Percentiles rank a stretch among this genome's conserved stretches.
Evolutionary conservation across 2,329 filamentous ascomycete genomes (phyloP).

Genomic region (Aspergillus ochraceus): DNA sequence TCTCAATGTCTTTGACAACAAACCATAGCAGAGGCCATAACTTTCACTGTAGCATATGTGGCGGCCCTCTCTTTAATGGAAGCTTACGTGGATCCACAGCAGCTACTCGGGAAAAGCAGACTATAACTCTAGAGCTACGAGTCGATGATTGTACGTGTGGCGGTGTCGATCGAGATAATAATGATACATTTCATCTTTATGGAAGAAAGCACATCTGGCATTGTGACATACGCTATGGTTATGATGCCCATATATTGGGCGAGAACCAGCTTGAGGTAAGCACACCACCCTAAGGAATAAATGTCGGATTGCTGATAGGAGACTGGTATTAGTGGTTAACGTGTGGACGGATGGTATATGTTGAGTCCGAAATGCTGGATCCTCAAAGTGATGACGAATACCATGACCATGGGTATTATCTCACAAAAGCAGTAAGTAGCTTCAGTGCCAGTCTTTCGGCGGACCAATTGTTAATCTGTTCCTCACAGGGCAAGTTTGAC

Average conservation of each 20-base stretch:
- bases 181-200: background rate
- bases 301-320: background rate
- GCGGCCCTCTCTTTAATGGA: background rate
- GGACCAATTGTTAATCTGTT: background rate
- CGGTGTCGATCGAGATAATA: background rate
- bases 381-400: background rate
- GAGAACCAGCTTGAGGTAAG: background rate
- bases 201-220: background rate
- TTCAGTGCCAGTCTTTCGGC: background rate
- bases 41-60: slow-evolving; percentile 7
- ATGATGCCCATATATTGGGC: background rate
- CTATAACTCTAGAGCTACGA: background rate
- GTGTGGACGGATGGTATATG: background rate
- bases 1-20: background rate
- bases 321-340: background rate
- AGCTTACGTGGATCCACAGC: background rate
- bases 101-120: background rate
- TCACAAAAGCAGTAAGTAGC: background rate
- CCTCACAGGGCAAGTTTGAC: background rate
- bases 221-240: background rate
- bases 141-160: background rate
- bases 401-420: background rate
- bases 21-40: background rate
- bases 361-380: background rate
- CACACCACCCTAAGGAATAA: background rate